Percentiles rank a stretch among this genome's conserved stretches.
Conservation (phyloP, 2,329 filamentous ascomycete genomes). For the Fusarium veterinarium region DNA sequence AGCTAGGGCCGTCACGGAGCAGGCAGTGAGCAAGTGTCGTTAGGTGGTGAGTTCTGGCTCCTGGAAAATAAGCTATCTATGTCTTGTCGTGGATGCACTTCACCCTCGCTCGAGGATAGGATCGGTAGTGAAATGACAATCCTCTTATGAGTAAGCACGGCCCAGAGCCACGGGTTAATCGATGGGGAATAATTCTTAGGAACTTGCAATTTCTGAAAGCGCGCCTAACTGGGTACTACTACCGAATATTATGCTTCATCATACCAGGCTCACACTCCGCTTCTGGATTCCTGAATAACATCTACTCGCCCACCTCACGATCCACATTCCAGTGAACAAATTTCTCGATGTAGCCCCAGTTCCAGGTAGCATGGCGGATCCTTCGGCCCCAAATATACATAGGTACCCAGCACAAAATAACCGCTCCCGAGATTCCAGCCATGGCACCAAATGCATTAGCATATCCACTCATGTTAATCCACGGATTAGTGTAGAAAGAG, state of each 20-base stretch:
- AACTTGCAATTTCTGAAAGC: fast-evolving
- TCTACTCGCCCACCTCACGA: not conserved
- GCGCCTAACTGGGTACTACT: fast-evolving
- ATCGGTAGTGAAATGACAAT: fast-evolving
- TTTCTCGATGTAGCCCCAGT: not conserved
- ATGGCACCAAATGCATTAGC: slow-evolving; percentile 65
- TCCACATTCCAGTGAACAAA: not conserved
- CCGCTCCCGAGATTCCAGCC: slow-evolving; percentile 53
- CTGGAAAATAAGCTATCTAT: fast-evolving
- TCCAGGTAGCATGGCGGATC: not conserved
- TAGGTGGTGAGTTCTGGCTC: fast-evolving
- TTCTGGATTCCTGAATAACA: fast-evolving
- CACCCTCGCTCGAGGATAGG: fast-evolving
- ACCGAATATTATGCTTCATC: fast-evolving
- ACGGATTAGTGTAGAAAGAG: slow-evolving; percentile 70
- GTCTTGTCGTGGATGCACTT: too few species aligned
- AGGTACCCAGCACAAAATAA: not conserved
- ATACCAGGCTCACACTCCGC: not conserved
- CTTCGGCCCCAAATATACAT: not conserved
- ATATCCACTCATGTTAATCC: slow-evolving; percentile 64
- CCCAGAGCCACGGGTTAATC: too few species aligned
- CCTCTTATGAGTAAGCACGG: not conserved
- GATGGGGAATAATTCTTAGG: fast-evolving
- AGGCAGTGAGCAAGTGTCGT: fast-evolving
- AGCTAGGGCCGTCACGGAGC: not conserved